These are phyloP conservation scores for Calendula officinalis DNA, from an alignment of 129 eudicot genomes.

Conservation along the genomic window DNA sequence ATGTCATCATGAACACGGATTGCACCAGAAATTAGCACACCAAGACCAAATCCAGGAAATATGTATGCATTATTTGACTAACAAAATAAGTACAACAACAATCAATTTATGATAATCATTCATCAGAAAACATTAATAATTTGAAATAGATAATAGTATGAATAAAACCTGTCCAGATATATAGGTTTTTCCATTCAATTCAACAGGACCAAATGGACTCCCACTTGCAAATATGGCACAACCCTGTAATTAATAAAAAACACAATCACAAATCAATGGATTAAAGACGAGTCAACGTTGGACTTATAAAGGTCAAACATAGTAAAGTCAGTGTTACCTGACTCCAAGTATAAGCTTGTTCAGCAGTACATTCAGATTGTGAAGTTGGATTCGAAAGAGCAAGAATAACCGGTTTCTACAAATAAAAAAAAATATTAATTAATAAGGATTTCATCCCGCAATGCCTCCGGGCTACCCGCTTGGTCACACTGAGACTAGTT, in stretches of 20 bases:
- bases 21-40: constrained; percentile 92
- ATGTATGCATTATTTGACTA: constrained; percentile 98
- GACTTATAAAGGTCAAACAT: neutral
- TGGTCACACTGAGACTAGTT: no score
- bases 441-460: no score
- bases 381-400: constrained; percentile 99
- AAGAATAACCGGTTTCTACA: constrained; percentile 74
- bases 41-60: constrained; percentile 96
- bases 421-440: no score
- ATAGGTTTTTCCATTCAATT: constrained; percentile 61
- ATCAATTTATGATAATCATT: constrained; percentile 24
- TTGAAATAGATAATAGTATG: constrained; percentile 10
- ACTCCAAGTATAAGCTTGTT: constrained; percentile 96
- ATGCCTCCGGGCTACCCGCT: no score
- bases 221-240: constrained; percentile 94
- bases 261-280: no score
- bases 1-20: constrained; percentile 97
- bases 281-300: no score
- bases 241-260: constrained; percentile 44
- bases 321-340: constrained; percentile 41
- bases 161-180: constrained; percentile 81
- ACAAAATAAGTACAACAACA: no score
- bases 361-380: constrained; percentile 98
- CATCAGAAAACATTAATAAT: neutral
- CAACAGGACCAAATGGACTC: constrained; percentile 92